phyloP scores from a whole-genome alignment of 2,329 filamentous ascomycete species.

The Paracorniculantispora psalliotae region DNA sequence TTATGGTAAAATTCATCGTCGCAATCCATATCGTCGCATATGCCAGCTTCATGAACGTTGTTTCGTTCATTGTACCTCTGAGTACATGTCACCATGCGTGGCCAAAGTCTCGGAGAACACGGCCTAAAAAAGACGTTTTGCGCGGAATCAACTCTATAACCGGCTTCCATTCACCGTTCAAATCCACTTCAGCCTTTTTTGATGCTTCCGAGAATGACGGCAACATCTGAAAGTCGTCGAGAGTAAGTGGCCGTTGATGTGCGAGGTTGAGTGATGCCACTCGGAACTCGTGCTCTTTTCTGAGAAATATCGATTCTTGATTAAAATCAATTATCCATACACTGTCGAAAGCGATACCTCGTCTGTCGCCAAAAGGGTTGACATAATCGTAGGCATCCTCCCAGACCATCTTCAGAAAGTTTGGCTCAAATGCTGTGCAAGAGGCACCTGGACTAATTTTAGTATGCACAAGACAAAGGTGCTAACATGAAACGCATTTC shows the following conservation, averaged over 20 bases:
- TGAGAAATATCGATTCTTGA: slow-evolving; percentile 8
- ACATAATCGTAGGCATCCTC: slow-evolving; percentile 19
- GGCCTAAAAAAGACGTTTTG: too few species aligned
- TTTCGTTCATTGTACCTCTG: neutral
- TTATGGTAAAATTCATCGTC: neutral
- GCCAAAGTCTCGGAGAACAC: too few species aligned
- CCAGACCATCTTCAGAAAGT: slow-evolving; percentile 13
- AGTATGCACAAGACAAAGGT: too few species aligned
- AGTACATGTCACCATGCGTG: neutral
- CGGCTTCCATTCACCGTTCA: too few species aligned
- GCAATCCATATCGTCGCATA: neutral
- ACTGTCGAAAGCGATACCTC: slow-evolving; percentile 16
- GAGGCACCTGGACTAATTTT: neutral
- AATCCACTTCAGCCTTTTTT: too few species aligned
- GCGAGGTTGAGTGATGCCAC: neutral
- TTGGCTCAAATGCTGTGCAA: neutral
- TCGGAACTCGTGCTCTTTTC: neutral
- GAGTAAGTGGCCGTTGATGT: neutral
- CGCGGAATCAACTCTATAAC: too few species aligned
- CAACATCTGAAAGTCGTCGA: neutral
- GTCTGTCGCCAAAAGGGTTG: slow-evolving; percentile 20
- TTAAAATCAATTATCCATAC: slow-evolving; percentile 20
- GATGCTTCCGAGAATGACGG: neutral
- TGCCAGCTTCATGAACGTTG: neutral
- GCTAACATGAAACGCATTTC: too few species aligned